Evolutionary conservation across 1,139 yeast genomes (phyloP).

Genomic region (Suhomyces bokatorum): DNA sequence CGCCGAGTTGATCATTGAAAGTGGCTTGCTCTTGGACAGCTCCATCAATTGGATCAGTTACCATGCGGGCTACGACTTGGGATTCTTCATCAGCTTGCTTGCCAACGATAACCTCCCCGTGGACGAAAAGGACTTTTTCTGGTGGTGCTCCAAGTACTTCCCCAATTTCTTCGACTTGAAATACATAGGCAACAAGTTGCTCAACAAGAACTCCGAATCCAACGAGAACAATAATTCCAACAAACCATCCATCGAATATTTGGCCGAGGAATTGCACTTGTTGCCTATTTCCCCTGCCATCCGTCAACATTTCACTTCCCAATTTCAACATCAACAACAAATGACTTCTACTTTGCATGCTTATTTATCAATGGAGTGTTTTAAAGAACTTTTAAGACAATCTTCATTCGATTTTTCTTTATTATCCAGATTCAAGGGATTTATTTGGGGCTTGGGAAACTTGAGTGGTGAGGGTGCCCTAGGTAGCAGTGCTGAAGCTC

Average conservation of each 20-base stretch:
- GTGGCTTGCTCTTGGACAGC: conserved; percentile 77
- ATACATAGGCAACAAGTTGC: conserved; percentile 61
- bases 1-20: conserved; percentile 81
- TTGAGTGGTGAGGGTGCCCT: conserved; percentile 21
- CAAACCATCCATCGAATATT: conserved; percentile 50
- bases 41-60: conserved; percentile 86
- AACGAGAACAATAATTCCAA: conserved; percentile 25
- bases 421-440: conserved; percentile 45
- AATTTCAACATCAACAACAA: conserved; percentile 40
- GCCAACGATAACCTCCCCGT: conserved; percentile 78
- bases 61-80: conserved; percentile 94
- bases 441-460: conserved; percentile 53
- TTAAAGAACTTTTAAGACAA: conserved; percentile 53
- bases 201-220: conserved; percentile 24
- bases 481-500: conserved; percentile 15
- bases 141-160: conserved; percentile 71
- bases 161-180: conserved; percentile 87
- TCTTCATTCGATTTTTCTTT: conserved; percentile 38
- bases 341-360: conserved; percentile 53
- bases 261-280: conserved; percentile 60
- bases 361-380: conserved; percentile 57
- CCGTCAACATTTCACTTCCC: conserved; percentile 46
- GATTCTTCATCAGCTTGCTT: conserved; percentile 78
- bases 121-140: conserved; percentile 75
- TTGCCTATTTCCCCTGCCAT: conserved; percentile 51